phyloP scores from a whole-genome alignment of 352 stramenopile genomes.

The Elongisporangium undulatum region DNA sequence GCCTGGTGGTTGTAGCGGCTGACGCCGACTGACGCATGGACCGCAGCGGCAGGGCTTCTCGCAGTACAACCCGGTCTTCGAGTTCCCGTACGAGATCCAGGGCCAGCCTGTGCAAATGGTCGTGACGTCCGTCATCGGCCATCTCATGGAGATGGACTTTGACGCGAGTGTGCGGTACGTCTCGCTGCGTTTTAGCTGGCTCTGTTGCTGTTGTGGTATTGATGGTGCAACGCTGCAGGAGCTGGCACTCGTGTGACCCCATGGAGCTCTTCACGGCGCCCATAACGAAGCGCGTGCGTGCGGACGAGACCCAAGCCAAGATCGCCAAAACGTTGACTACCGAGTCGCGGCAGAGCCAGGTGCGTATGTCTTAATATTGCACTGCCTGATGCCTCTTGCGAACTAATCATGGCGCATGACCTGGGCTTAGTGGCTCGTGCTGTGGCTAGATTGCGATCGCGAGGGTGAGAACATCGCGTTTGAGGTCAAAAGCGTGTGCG shows the following conservation, averaged over 20 bases:
- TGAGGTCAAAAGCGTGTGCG: constrained; percentile 92
- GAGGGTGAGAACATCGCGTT: constrained; percentile 99
- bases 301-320: constrained; percentile 80
- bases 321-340: constrained; percentile 90
- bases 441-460: constrained; percentile 99
- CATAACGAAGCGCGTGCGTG: constrained; percentile 79
- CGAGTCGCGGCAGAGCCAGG: constrained; percentile 75
- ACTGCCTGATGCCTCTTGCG: not conserved
- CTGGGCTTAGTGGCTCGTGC: constrained; percentile 76
- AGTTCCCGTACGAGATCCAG: constrained; percentile 88
- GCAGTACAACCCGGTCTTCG: constrained; percentile 90
- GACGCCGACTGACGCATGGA: not conserved
- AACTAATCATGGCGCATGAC: constrained; percentile 6
- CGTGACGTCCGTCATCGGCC: constrained; percentile 96
- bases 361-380: constrained; percentile 13
- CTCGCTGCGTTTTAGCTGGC: constrained; percentile 58
- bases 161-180: constrained; percentile 50
- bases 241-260: constrained; percentile 93
- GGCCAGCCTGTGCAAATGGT: constrained; percentile 87
- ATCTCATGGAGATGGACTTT: constrained; percentile 98
- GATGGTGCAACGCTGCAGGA: constrained; percentile 38
- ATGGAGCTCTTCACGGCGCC: constrained; percentile 92
- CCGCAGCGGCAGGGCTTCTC: constrained; percentile 63
- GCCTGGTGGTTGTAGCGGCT: not conserved
- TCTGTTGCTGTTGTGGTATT: constrained; percentile 36